These are phyloP conservation scores for Leccinum angustisporum DNA, from an alignment of 1,284 basidiomycete species.

Conservation along the genomic window DNA sequence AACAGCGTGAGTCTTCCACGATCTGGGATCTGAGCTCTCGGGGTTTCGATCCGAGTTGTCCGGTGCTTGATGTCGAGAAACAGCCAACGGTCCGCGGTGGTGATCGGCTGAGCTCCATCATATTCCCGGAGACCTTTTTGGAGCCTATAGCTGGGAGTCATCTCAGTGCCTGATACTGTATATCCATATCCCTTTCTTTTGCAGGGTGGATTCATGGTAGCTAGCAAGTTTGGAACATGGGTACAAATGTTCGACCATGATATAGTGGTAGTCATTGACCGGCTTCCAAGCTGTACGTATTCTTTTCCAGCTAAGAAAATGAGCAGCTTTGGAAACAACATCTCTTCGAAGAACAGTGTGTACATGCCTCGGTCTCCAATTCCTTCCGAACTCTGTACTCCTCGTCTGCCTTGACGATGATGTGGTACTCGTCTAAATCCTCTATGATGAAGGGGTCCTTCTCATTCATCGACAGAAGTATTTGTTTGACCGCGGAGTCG, in stretches of 20 bases:
- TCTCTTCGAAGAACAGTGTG: neutral
- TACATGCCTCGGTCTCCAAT: constrained; percentile 70
- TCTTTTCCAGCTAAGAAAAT: constrained; percentile 37
- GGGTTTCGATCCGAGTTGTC: neutral
- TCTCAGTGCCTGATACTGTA: too few relatives aligned
- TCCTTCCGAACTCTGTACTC: constrained; percentile 72
- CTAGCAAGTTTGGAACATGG: neutral
- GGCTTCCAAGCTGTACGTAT: constrained; percentile 42
- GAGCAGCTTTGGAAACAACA: neutral
- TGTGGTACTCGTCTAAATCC: constrained; percentile 82
- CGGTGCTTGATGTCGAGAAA: too few relatives aligned
- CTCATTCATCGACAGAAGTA: constrained; percentile 81
- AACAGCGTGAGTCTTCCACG: neutral
- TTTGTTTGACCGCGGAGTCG: constrained; percentile 89
- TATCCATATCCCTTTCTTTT: too few relatives aligned
- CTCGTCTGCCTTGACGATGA: constrained; percentile 80
- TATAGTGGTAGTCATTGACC: constrained; percentile 13
- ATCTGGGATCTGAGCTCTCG: neutral
- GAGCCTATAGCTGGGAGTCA: too few relatives aligned
- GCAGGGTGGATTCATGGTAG: neutral
- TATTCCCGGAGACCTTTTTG: too few relatives aligned
- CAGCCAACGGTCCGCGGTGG: too few relatives aligned
- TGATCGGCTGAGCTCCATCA: too few relatives aligned
- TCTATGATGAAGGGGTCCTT: constrained; percentile 79
- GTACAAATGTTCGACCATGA: neutral